phyloP scores from a whole-genome alignment of 2,329 filamentous ascomycete genomes.

The Stachybotrys echinatus region DNA sequence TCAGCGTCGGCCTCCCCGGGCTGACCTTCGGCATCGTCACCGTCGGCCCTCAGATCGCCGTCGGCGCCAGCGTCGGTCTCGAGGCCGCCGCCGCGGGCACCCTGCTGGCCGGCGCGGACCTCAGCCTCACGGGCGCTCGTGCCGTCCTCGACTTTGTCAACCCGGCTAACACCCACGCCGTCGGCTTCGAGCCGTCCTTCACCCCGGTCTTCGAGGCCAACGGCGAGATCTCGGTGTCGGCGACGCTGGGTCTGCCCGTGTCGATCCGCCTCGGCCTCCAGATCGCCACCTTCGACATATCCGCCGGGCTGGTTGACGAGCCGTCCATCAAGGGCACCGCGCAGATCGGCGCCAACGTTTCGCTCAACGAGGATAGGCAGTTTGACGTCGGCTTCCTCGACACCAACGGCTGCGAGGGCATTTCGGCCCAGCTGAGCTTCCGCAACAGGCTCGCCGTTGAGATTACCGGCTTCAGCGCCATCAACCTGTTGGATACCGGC shows the following conservation, averaged over 20 bases:
- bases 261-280: slow-evolving; percentile 17
- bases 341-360: slow-evolving; percentile 10
- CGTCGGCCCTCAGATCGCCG: slow-evolving; percentile 16
- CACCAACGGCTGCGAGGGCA: slow-evolving; percentile 17
- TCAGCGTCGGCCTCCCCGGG: slow-evolving; percentile 16
- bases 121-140: slow-evolving; percentile 18
- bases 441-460: slow-evolving; percentile 18
- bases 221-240: slow-evolving; percentile 17
- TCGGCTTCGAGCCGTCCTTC: slow-evolving; percentile 20
- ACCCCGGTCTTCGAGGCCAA: slow-evolving; percentile 20
- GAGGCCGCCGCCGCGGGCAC: slow-evolving; percentile 16
- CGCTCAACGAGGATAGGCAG: slow-evolving; percentile 2
- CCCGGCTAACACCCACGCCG: slow-evolving; percentile 8
- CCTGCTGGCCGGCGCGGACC: slow-evolving; percentile 22
- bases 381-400: slow-evolving; percentile 13
- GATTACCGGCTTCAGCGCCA: slow-evolving; percentile 7
- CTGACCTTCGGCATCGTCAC: slow-evolving; percentile 18
- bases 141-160: slow-evolving; percentile 17
- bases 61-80: slow-evolving; percentile 15
- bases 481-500: slow-evolving; percentile 14
- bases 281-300: slow-evolving; percentile 12
- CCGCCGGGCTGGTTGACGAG: slow-evolving; percentile 17
- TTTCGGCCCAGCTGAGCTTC: slow-evolving; percentile 19
- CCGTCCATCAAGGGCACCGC: slow-evolving; percentile 19
- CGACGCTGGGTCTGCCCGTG: slow-evolving; percentile 20